Evolutionary conservation across 139 green algal species (phyloP), one percentile per base, ranked within the genome.

Genomic region (Microglena sp.): DNA sequence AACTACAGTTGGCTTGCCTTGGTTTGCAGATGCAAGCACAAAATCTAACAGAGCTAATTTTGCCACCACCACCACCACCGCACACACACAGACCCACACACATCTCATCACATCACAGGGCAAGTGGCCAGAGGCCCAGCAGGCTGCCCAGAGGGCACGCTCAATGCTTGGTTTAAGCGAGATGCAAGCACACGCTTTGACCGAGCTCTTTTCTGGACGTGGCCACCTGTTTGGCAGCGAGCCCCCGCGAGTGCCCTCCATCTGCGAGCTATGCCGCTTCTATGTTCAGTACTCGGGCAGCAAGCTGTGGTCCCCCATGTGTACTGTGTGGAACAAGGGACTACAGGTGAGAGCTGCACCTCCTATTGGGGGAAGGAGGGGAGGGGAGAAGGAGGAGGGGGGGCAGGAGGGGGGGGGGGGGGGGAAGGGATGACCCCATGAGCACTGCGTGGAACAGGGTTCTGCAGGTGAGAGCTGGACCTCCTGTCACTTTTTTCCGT

Each of bases 291-390:
- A 76, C 62, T 64, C 72, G 33, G 26, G 50, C 55, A 75, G 58
- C 26, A 66, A 62, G 33, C 32, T 86, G 24, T 91, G 79, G 72
- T 45, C 33, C 1, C 59, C 78, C 27, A 60, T 90, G 50, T 74
- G 76, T 33, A 44, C 34, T 58, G 35, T 66, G 35, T 67, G 63
- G 29, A 53, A 65, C 34, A 53, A 22, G 6, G 58, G 33, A 8
- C 34, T 65, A 24, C 58, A 65, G 58, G 58, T 65, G 58, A 45
- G 56, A 44, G 55, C 22, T 6, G 15, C 46, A 31, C n/a, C n/a
- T n/a, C n/a, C n/a, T n/a, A n/a, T n/a, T n/a, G n/a, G n/a, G 46
- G 46, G 6, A 7, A 32, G 46, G 15, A 18, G 46, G 46, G 6
- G 46, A 57, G 46, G 46, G 46, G 6, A 57, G 11, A 18, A 18